A percentile compares a stretch with the other conserved stretches of the same genome.
Evolutionary conservation across 2,329 filamentous ascomycete species (phyloP).

Genomic region (Hymenoscyphus salicellus): DNA sequence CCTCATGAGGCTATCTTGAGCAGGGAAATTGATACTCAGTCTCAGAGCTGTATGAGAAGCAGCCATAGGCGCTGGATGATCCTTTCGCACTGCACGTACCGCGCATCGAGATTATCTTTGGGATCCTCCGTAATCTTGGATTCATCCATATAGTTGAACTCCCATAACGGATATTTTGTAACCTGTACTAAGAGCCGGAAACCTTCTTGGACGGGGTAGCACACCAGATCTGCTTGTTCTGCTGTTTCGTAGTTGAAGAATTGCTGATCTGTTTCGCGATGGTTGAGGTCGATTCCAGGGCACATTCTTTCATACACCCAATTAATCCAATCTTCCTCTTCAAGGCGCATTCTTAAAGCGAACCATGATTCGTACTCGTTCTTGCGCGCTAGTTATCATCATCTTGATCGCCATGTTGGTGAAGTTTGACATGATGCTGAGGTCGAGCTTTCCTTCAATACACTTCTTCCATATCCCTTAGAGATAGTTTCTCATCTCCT

Average conservation of each 20-base stretch:
- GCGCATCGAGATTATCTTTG: too few species aligned
- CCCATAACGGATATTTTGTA: too few species aligned
- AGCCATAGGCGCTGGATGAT: background rate
- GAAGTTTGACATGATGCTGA: background rate
- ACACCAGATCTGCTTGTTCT: background rate
- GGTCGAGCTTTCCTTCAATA: background rate
- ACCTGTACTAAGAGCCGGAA: too few species aligned
- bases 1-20: background rate
- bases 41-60: background rate
- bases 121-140: too few species aligned
- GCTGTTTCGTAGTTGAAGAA: background rate
- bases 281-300: background rate
- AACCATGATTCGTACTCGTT: background rate
- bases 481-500: background rate
- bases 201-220: too few species aligned
- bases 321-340: background rate
- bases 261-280: background rate
- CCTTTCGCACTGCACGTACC: too few species aligned
- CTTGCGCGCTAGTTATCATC: background rate
- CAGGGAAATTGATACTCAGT: background rate
- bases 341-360: background rate
- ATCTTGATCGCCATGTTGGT: background rate
- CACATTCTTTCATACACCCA: background rate
- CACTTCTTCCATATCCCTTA: background rate
- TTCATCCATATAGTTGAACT: too few species aligned